These are phyloP conservation scores for Heliosperma pusillum DNA, from an alignment of 148 eudicot species.

Conservation along the genomic window DNA sequence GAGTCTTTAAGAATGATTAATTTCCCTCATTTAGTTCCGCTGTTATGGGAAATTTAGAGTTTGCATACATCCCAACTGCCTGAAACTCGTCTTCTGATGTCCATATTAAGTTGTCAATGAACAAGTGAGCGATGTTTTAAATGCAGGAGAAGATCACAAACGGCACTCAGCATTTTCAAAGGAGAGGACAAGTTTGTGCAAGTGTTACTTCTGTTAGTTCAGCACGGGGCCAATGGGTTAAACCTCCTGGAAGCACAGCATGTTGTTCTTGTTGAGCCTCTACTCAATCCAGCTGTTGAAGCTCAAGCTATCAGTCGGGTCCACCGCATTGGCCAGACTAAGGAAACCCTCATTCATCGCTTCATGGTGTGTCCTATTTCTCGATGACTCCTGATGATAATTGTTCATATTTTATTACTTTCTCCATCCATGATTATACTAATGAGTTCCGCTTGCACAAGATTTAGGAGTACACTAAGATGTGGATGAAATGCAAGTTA, in stretches of 20 bases:
- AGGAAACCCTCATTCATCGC: conserved; percentile 77
- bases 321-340: conserved; percentile 85
- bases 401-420: not conserved
- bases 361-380: conserved; percentile 51
- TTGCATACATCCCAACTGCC: conserved; percentile 1
- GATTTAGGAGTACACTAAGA: not conserved
- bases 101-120: not conserved
- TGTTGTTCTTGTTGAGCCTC: conserved; percentile 90
- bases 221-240: conserved; percentile 95
- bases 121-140: not conserved
- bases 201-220: conserved; percentile 72
- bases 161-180: conserved; percentile 69
- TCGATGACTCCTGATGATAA: not conserved
- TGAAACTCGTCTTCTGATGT: not conserved
- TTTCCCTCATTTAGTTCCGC: not conserved
- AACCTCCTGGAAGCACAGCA: conserved; percentile 97
- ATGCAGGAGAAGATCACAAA: conserved; percentile 64
- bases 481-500: not conserved
- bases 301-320: conserved; percentile 95
- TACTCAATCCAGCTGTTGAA: conserved; percentile 94
- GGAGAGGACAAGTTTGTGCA: conserved; percentile 54
- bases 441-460: not conserved
- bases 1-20: not conserved
- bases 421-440: not conserved
- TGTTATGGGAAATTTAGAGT: not conserved